Percentiles rank a stretch among this genome's conserved stretches.
These are phyloP conservation scores for Monilinia vaccinii-corymbosi DNA, from an alignment of 2,329 filamentous ascomycete genomes.

Conservation along the genomic window DNA sequence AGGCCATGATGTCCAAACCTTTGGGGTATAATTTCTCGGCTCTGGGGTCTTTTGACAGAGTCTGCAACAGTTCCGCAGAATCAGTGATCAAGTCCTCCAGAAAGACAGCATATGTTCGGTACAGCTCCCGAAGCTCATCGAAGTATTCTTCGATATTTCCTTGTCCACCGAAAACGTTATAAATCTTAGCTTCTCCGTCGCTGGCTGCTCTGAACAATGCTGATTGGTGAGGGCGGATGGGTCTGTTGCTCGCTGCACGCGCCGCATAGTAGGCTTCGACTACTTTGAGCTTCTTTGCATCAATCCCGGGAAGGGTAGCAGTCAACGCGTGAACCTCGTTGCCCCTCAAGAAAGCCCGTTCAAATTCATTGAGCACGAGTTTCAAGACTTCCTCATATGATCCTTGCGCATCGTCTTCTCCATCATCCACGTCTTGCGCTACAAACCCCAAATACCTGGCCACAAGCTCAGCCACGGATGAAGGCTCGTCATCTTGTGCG, in stretches of 20 bases:
- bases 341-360: conserved; percentile 85
- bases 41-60: conserved; percentile 69
- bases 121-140: conserved; percentile 87
- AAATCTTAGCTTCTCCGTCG: conserved; percentile 75
- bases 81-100: conserved; percentile 75
- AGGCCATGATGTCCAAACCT: conserved; percentile 88
- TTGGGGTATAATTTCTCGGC: conserved; percentile 96
- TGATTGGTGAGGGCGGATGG: conserved; percentile 88
- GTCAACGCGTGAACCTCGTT: conserved; percentile 94
- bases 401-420: conserved; percentile 80
- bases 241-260: conserved; percentile 71
- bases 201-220: conserved; percentile 82
- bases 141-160: conserved; percentile 99
- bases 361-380: conserved; percentile 89
- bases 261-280: conserved; percentile 89
- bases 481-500: conserved; percentile 97
- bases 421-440: conserved; percentile 80
- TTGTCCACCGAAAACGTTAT: conserved; percentile 92
- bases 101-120: conserved; percentile 84
- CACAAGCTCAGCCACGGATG: conserved; percentile 84
- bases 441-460: conserved; percentile 89
- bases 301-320: conserved; percentile 78
- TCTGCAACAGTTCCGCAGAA: conserved; percentile 80
- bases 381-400: conserved; percentile 91
- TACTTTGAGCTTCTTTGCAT: conserved; percentile 83